These are phyloP conservation scores for Mycena metata DNA, from an alignment of 768 basidiomycete species.

Conservation along the genomic window DNA sequence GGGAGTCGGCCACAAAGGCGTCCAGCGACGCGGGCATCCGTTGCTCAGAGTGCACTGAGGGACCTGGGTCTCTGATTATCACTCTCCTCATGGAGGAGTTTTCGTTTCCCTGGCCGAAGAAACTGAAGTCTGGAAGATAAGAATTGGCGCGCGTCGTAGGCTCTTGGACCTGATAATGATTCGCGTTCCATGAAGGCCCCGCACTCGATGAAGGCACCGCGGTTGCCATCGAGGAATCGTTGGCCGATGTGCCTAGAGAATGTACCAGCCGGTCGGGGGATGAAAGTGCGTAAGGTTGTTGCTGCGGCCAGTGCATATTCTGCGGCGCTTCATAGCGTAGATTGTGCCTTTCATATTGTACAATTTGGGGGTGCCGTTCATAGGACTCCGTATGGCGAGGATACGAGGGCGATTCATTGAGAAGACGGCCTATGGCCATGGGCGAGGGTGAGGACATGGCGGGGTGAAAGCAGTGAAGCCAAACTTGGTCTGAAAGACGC, in stretches of 20 bases:
- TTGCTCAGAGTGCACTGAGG: too few species aligned
- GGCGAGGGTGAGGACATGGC: constrained; percentile 22
- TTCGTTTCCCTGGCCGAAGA: neutral
- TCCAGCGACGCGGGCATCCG: too few species aligned
- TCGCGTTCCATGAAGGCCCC: neutral
- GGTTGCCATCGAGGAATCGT: too few species aligned
- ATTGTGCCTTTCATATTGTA: neutral
- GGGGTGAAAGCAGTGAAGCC: neutral
- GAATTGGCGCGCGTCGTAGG: neutral
- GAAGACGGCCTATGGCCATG: neutral
- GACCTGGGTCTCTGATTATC: too few species aligned
- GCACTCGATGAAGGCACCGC: neutral
- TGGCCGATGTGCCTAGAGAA: too few species aligned
- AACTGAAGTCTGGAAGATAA: too few species aligned
- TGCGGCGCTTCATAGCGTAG: neutral
- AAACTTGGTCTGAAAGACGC: neutral
- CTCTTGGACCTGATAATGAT: neutral
- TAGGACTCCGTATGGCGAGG: neutral
- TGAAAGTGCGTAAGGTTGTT: too few species aligned
- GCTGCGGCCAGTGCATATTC: too few species aligned
- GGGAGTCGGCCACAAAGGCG: neutral
- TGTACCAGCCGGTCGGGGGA: too few species aligned
- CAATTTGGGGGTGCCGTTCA: too few species aligned
- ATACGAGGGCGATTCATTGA: constrained; percentile 1
- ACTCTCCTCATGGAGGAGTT: neutral